These are phyloP conservation scores for Cutaneotrichosporon sp. DNA, from an alignment of 1,284 basidiomycete species.

Conservation along the genomic window DNA sequence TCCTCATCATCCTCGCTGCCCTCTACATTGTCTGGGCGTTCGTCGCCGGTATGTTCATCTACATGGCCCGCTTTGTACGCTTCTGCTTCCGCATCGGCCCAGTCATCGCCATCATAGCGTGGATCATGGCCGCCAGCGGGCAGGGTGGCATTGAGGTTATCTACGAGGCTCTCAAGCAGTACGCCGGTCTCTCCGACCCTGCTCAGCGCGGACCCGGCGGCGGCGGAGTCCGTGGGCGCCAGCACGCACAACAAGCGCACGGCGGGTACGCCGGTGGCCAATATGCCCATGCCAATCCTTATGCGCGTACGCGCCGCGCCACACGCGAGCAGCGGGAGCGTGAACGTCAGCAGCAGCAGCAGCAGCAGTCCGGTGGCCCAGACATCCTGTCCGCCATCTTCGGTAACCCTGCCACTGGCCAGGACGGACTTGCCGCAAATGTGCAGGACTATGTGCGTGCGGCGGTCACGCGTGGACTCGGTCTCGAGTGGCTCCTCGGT, in stretches of 20 bases:
- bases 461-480: slow-evolving; percentile 30
- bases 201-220: too few species aligned
- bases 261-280: too few species aligned
- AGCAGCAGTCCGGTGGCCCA: not conserved
- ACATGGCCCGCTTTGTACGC: slow-evolving; percentile 37
- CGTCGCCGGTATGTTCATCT: slow-evolving; percentile 31
- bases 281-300: slow-evolving; percentile 4
- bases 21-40: slow-evolving; percentile 40
- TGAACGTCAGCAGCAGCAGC: not conserved
- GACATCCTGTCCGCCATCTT: slow-evolving; percentile 13
- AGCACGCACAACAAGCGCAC: too few species aligned
- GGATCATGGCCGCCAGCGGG: slow-evolving; percentile 41
- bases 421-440: slow-evolving; percentile 20
- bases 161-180: slow-evolving; percentile 35
- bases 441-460: slow-evolving; percentile 40
- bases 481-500: slow-evolving; percentile 36
- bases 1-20: slow-evolving; percentile 33
- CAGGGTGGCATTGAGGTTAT: slow-evolving; percentile 41
- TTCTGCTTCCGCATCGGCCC: slow-evolving; percentile 39
- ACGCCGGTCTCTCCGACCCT: slow-evolving; percentile 32
- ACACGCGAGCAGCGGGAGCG: not conserved
- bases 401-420: slow-evolving; percentile 11
- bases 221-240: too few species aligned
- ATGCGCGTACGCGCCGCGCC: slow-evolving; percentile 5
- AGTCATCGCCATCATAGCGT: slow-evolving; percentile 36